These are phyloP conservation scores for Lojkania enalia DNA, from an alignment of 2,329 filamentous ascomycete species.

Conservation along the genomic window DNA sequence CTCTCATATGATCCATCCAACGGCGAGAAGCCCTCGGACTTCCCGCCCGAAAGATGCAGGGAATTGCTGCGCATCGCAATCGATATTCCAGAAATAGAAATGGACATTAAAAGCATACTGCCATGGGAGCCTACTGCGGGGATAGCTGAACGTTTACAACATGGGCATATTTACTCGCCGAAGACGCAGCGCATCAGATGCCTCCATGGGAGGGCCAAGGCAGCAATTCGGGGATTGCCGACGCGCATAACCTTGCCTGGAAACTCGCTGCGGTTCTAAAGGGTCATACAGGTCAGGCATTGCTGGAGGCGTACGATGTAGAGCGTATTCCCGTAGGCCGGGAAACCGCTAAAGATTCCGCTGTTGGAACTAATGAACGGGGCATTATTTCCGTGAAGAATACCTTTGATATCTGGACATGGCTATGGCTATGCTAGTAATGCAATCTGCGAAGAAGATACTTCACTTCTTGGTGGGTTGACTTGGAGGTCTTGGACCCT, in stretches of 20 bases:
- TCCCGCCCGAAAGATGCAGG: conserved; percentile 3
- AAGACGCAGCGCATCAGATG: conserved; percentile 9
- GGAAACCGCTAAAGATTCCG: conserved; percentile 1
- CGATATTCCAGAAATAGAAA: conserved; percentile 4
- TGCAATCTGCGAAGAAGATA: conserved; percentile 14
- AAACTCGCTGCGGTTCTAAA: conserved; percentile 9
- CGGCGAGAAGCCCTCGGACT: conserved; percentile 5
- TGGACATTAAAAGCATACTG: conserved; percentile 7
- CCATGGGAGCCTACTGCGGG: conserved; percentile 3
- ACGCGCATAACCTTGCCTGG: conserved; percentile 17
- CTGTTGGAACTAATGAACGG: background rate
- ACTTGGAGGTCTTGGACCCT: conserved; percentile 36
- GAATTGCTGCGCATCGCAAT: conserved; percentile 5
- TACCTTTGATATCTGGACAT: conserved; percentile 11
- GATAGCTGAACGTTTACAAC: conserved; percentile 1
- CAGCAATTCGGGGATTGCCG: conserved; percentile 11
- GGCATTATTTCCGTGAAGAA: conserved; percentile 1
- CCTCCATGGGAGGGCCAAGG: conserved; percentile 12
- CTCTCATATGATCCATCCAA: conserved; percentile 6
- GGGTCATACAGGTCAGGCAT: background rate
- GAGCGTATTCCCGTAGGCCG: conserved; percentile 7
- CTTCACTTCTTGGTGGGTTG: conserved; percentile 18
- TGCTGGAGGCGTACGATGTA: conserved; percentile 9
- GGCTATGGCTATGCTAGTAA: conserved; percentile 13
- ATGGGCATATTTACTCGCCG: background rate